phyloP scores from a whole-genome alignment of 1,139 yeast species.

The Candida sp. region DNA sequence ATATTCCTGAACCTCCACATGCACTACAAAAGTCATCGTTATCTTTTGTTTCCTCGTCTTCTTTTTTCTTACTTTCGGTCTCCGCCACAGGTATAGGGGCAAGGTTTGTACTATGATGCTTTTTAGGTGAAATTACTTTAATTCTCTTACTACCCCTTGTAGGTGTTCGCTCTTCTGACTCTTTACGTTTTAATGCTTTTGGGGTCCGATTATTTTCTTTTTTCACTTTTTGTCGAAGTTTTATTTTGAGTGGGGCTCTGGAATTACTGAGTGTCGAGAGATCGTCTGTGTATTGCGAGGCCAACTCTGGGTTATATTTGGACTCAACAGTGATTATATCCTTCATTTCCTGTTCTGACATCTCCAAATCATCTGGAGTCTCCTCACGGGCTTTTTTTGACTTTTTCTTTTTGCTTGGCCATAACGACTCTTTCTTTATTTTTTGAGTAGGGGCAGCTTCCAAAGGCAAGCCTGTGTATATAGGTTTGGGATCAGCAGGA shows the following conservation, averaged over 20 bases:
- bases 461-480: constrained; percentile 65
- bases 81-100: constrained; percentile 11
- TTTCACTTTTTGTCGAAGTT: constrained; percentile 9
- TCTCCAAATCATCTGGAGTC: neutral
- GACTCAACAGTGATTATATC: constrained; percentile 8
- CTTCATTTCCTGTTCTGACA: constrained; percentile 3
- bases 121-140: constrained; percentile 42
- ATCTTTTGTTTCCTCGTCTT: constrained; percentile 31
- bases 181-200: constrained; percentile 6
- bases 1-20: constrained; percentile 86
- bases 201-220: constrained; percentile 11
- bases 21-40: constrained; percentile 89
- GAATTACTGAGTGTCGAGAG: constrained; percentile 23
- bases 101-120: constrained; percentile 25
- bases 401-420: constrained; percentile 29
- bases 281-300: constrained; percentile 21
- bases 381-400: constrained; percentile 5
- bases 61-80: constrained; percentile 5
- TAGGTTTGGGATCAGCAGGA: constrained; percentile 47
- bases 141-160: constrained; percentile 25
- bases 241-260: constrained; percentile 17
- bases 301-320: constrained; percentile 21
- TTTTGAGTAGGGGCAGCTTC: constrained; percentile 59
- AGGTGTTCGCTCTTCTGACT: constrained; percentile 11
- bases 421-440: constrained; percentile 48